Percentiles rank a stretch among this genome's conserved stretches.
These are phyloP conservation scores for Monosporascus cannonballus DNA, from an alignment of 2,329 filamentous ascomycete genomes.

Conservation along the genomic window DNA sequence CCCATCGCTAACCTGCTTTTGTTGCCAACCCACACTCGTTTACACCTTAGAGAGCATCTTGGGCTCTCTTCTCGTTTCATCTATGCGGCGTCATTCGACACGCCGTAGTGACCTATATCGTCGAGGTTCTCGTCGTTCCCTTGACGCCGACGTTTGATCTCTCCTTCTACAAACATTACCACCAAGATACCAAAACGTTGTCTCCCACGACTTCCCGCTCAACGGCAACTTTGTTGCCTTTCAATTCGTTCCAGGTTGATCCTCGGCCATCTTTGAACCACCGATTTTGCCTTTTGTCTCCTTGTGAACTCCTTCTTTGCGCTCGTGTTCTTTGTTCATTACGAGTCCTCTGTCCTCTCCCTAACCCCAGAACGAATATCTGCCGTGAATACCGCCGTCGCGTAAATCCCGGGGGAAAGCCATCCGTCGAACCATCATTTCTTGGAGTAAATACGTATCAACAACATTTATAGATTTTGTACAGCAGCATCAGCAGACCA, in stretches of 20 bases:
- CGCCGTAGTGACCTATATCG: slow-evolving; percentile 12
- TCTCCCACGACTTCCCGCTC: slow-evolving; percentile 13
- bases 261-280: slow-evolving; percentile 41
- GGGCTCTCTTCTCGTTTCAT: slow-evolving; percentile 15
- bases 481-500: not conserved
- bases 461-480: not conserved
- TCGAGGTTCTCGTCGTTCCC: slow-evolving; percentile 16
- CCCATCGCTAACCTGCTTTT: slow-evolving; percentile 12
- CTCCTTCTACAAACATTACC: not conserved
- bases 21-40: slow-evolving; percentile 11
- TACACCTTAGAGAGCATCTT: slow-evolving; percentile 2
- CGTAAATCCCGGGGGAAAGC: not conserved
- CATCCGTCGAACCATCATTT: not conserved
- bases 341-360: slow-evolving; percentile 7
- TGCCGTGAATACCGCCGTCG: not conserved
- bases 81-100: slow-evolving; percentile 14
- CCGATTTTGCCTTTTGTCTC: slow-evolving; percentile 14
- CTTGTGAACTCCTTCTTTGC: slow-evolving; percentile 9
- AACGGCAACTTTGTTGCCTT: slow-evolving; percentile 23
- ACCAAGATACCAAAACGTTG: slow-evolving; percentile 3
- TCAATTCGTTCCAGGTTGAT: slow-evolving; percentile 52
- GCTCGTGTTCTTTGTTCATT: slow-evolving; percentile 11
- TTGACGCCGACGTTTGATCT: slow-evolving; percentile 5
- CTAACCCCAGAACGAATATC: not conserved
- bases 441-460: not conserved